Evolutionary conservation across 306 rosid genomes (phyloP).

Genomic region (Sophora flavescens): DNA sequence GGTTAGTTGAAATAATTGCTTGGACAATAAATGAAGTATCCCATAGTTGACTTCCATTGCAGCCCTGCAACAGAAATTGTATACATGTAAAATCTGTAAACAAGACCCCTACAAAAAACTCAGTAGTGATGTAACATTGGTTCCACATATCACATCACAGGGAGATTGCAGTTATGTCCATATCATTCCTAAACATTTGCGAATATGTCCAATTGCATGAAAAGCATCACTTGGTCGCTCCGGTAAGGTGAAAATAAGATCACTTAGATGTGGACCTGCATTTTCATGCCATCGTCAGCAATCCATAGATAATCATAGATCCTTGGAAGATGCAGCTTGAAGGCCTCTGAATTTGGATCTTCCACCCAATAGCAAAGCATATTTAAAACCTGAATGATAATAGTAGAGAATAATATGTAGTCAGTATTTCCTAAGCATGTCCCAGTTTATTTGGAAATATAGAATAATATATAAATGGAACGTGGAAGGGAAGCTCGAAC

Average conservation of each 20-base stretch:
- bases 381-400: conserved; percentile 71
- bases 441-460: conserved; percentile 1
- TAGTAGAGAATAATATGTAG: conserved; percentile 32
- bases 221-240: too few species aligned
- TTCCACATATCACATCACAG: conserved; percentile 41
- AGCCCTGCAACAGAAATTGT: conserved; percentile 71
- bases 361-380: too few species aligned
- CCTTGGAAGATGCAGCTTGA: too few species aligned
- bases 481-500: conserved; percentile 24
- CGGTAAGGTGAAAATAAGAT: too few species aligned
- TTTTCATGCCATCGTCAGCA: too few species aligned
- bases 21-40: conserved; percentile 86
- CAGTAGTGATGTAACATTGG: conserved; percentile 11
- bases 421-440: conserved; percentile 36
- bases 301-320: too few species aligned
- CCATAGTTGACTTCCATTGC: conserved; percentile 98
- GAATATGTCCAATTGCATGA: too few species aligned
- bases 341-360: too few species aligned
- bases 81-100: conserved; percentile 8
- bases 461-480: conserved; percentile 14
- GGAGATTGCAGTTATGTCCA: conserved; percentile 11
- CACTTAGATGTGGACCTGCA: too few species aligned
- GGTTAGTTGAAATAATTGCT: conserved; percentile 85
- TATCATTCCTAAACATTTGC: conserved; percentile 41
- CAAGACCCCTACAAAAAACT: conserved; percentile 36